phyloP scores from a whole-genome alignment of 306 rosid genomes.

The Castanopsis chinensis region DNA sequence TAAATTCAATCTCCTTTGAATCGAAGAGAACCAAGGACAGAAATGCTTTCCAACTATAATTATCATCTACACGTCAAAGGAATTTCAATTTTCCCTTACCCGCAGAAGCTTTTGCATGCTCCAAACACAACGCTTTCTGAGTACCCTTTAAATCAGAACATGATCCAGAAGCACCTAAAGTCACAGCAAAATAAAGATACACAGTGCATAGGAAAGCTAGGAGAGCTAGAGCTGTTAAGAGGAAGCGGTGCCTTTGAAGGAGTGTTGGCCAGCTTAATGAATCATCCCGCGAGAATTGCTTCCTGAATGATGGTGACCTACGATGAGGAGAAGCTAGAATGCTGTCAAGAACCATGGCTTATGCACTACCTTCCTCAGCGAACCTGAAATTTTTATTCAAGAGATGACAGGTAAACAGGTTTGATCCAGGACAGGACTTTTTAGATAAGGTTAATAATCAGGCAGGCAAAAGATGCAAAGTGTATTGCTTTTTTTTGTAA shows the following conservation, averaged over 20 bases:
- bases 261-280: slow-evolving; percentile 78
- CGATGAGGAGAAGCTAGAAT: slow-evolving; percentile 72
- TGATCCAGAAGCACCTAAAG: slow-evolving; percentile 52
- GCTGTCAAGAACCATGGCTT: slow-evolving; percentile 74
- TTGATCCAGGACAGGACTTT: too few species aligned
- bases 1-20: background rate
- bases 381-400: slow-evolving; percentile 31
- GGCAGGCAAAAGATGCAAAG: background rate
- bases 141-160: slow-evolving; percentile 64
- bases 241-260: slow-evolving; percentile 76
- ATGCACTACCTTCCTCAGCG: slow-evolving; percentile 34
- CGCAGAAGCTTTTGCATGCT: slow-evolving; percentile 58
- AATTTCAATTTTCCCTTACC: slow-evolving; percentile 76
- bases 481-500: background rate
- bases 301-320: slow-evolving; percentile 64
- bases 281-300: slow-evolving; percentile 61
- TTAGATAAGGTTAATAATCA: background rate
- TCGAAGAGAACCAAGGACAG: slow-evolving; percentile 8
- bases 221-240: slow-evolving; percentile 64
- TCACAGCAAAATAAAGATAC: slow-evolving; percentile 87
- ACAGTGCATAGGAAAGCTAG: slow-evolving; percentile 69
- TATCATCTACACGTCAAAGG: slow-evolving; percentile 38
- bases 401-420: background rate
- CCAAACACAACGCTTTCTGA: slow-evolving; percentile 65
- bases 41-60: background rate